Percentiles rank a stretch among this genome's conserved stretches.
Evolutionary conservation across 805 yeast species (phyloP).

Genomic region (Lachancea cidri): DNA sequence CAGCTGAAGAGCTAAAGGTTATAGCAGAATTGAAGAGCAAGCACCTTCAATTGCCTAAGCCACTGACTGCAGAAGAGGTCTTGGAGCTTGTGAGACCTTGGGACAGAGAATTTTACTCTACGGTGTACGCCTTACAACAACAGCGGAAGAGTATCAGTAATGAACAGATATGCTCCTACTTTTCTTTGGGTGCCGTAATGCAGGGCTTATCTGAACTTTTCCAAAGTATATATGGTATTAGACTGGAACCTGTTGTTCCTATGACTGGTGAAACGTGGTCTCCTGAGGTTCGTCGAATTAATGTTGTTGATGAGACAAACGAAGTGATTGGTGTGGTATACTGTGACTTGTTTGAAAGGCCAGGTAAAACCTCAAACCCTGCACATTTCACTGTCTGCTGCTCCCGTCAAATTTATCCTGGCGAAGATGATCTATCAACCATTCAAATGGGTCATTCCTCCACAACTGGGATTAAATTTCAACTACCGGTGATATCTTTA

Average conservation of each 20-base stretch:
- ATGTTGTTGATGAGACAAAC: slow-evolving; percentile 60
- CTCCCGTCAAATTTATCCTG: slow-evolving; percentile 68
- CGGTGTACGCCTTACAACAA: slow-evolving; percentile 28
- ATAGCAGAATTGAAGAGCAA: slow-evolving; percentile 39
- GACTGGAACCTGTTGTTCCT: slow-evolving; percentile 60
- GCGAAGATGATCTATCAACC: slow-evolving; percentile 39
- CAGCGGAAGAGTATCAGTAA: slow-evolving; percentile 32
- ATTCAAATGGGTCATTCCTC: slow-evolving; percentile 34
- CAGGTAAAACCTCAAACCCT: slow-evolving; percentile 73
- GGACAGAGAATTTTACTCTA: slow-evolving; percentile 74
- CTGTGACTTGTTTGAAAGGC: slow-evolving; percentile 78
- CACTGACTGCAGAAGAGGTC: slow-evolving; percentile 36
- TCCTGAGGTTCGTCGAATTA: slow-evolving; percentile 73
- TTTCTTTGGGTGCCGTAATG: slow-evolving; percentile 82
- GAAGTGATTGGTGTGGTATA: slow-evolving; percentile 77
- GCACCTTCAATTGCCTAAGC: slow-evolving; percentile 14
- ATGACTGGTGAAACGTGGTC: slow-evolving; percentile 83
- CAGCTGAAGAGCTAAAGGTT: slow-evolving; percentile 51
- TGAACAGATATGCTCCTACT: slow-evolving; percentile 58
- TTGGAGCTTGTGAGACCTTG: slow-evolving; percentile 64
- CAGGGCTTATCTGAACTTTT: slow-evolving; percentile 75
- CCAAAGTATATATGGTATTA: slow-evolving; percentile 67
- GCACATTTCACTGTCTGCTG: slow-evolving; percentile 96
- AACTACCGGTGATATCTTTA: slow-evolving; percentile 83
- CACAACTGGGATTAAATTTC: slow-evolving; percentile 46